phyloP scores from a whole-genome alignment of 371 early-diverging fungal species.

The Mycotypha africana region DNA sequence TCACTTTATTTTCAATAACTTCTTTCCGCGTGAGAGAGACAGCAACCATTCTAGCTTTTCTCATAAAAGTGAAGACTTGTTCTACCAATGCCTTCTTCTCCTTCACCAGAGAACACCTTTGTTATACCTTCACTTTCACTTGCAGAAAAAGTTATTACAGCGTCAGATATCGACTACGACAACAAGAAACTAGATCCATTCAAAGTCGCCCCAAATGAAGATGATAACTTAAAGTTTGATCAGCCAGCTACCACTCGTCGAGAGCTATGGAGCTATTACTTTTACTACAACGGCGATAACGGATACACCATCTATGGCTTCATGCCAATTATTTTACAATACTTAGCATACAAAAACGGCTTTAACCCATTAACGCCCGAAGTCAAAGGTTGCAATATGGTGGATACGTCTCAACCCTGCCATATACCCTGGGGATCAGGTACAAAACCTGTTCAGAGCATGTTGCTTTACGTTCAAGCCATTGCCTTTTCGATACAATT shows the following conservation, averaged over 20 bases:
- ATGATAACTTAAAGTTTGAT: background rate
- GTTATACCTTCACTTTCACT: no score
- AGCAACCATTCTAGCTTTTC: no score
- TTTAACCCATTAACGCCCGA: constrained; percentile 23
- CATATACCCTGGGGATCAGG: constrained; percentile 23
- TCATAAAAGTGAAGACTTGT: no score
- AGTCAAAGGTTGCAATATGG: constrained; percentile 21
- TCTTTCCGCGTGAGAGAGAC: no score
- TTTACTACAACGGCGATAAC: constrained; percentile 51
- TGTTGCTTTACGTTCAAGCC: constrained; percentile 43
- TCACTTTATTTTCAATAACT: no score
- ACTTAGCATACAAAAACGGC: constrained; percentile 31
- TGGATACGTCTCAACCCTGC: constrained; percentile 25
- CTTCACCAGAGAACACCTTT: no score
- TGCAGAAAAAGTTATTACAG: no score
- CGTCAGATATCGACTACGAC: background rate
- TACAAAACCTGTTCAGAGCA: constrained; percentile 32
- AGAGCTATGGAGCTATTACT: constrained; percentile 45
- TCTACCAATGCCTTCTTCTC: no score
- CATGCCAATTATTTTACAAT: constrained; percentile 40
- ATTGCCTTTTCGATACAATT: constrained; percentile 45
- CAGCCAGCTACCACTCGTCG: constrained; percentile 34
- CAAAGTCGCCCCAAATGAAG: background rate
- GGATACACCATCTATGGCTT: constrained; percentile 41
- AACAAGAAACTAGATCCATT: constrained; percentile 7